Base-by-base conservation (phyloP, 192 early-diverging fungal genomes). In the Linderina pennispora region DNA sequence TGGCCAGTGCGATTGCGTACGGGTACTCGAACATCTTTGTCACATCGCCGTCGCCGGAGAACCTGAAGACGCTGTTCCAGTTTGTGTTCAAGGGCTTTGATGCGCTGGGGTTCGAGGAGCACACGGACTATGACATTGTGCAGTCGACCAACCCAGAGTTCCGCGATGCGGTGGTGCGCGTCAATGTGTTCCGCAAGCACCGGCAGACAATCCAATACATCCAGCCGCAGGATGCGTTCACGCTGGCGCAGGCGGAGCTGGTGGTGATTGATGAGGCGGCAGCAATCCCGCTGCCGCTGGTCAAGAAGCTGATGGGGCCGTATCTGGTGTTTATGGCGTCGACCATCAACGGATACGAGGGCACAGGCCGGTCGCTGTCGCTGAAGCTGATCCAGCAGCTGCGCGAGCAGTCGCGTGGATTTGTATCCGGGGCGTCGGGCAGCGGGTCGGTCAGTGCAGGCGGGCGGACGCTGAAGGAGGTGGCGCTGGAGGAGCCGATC, bases 1-100 rank as follows among this genome's bases (percentile, higher is more conserved):
- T 99, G 58, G 91, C 92, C 14, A 84, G 91, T 1, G 96, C 96
- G 11, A 78, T 99, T n/a, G 88, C 94, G 0, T 96, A 94, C 70
- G 96, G 96, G 23, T 99, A 99, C 72, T 91, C 90, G 46, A 99
- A 99, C 70, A 94, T 99, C 50, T 99, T 99, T 76, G 88, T 99
- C 53, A 96, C 96, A 1, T 94, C 93, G 13, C 96, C 96, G 19
- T 84, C 83, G 43, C 94, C 96, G 20, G 94, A 97, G 64, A 99
- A 99, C 59, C 85, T 99, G 59, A 95, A 94, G 60, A 99, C 96
- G 5, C 74, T 99, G 24, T 99, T 99, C 53, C 90, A 96, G 75
- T 97, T 97, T 76, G 77, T 99, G 5, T 96, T 99, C 78, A 91
- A 92, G 66, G 91, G 89, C 14, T 96, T 99, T 51, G 94, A 99